Percentiles rank a stretch among this genome's conserved stretches.
phyloP scores from a whole-genome alignment of 257 asterid genomes.

The Haberlea rhodopensis region DNA sequence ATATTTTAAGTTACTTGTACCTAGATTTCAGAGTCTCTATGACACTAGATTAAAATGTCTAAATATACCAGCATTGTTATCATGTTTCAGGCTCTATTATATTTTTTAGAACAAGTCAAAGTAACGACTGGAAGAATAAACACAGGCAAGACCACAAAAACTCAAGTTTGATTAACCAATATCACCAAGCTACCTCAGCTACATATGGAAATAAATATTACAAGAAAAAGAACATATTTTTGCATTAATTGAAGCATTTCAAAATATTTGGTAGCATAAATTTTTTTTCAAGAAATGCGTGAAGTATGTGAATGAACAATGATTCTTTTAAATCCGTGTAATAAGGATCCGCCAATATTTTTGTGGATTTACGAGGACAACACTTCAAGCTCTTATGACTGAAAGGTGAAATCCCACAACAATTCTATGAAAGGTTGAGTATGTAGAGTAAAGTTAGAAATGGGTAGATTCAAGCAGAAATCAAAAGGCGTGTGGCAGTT shows the following conservation, averaged over 20 bases:
- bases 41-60: neutral
- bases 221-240: neutral
- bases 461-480: neutral
- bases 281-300: neutral
- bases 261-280: neutral
- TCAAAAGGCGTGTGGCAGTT: neutral
- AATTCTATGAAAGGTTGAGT: neutral
- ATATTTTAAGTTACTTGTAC: slow-evolving; percentile 17
- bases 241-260: neutral
- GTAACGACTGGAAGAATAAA: neutral
- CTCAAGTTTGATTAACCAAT: neutral
- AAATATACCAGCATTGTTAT: neutral
- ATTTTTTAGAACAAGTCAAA: neutral
- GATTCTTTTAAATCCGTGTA: neutral
- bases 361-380: neutral
- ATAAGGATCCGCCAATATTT: neutral
- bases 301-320: neutral
- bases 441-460: neutral
- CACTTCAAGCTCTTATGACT: neutral
- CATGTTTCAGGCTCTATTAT: no score
- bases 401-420: neutral
- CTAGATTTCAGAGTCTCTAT: neutral
- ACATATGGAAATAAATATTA: neutral
- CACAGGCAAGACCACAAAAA: neutral
- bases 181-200: neutral